Evolutionary conservation across 2,329 filamentous ascomycete species (phyloP).

Genomic region (Ambrosiella cleistominuta): DNA sequence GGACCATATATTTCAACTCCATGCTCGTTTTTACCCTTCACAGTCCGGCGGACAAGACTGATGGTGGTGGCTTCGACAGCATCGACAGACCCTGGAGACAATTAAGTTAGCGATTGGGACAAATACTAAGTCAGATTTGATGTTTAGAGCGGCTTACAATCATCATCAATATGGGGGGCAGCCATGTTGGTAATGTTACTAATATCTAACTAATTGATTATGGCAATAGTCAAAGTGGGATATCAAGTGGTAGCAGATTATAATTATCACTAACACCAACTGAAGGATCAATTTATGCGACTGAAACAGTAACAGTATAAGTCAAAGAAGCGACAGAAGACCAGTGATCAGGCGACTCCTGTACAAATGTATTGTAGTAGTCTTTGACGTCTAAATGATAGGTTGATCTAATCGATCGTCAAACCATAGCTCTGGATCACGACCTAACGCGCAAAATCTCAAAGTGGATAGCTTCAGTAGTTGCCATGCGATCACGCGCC

Average conservation of each 20-base stretch:
- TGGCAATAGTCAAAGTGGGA: neutral
- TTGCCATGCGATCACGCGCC: neutral
- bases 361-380: too few relatives aligned
- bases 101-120: conserved; percentile 13
- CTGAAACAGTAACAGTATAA: too few relatives aligned
- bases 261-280: too few relatives aligned
- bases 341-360: too few relatives aligned
- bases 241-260: neutral
- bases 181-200: neutral
- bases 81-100: conserved; percentile 34
- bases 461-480: neutral
- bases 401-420: neutral
- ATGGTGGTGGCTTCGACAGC: conserved; percentile 47
- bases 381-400: neutral
- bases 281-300: too few relatives aligned
- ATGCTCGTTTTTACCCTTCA: conserved; percentile 23
- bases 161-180: conserved; percentile 1
- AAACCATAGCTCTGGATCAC: neutral
- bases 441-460: neutral
- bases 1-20: conserved; percentile 22
- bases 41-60: conserved; percentile 30
- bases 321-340: too few relatives aligned
- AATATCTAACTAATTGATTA: neutral
- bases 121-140: neutral
- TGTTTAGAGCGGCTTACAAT: conserved; percentile 7